Conservation (phyloP, 768 basidiomycete species). For the Lactarius trivialis region DNA sequence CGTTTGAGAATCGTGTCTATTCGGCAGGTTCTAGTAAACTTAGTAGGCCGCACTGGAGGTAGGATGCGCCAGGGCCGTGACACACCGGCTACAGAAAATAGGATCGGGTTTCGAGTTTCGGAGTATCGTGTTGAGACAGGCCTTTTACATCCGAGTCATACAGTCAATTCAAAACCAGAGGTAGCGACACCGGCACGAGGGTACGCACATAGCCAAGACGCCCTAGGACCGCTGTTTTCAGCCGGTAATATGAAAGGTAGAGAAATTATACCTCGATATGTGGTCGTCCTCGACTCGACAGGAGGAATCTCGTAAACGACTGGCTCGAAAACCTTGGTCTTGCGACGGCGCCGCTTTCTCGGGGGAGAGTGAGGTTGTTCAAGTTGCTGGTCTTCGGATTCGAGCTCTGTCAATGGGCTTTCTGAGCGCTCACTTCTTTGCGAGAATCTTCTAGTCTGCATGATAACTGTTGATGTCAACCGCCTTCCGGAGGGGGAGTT, state of each 20-base stretch:
- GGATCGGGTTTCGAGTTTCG: conserved; percentile 63
- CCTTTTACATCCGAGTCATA: conserved; percentile 34
- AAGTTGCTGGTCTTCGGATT: conserved; percentile 14
- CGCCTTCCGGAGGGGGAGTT: no score
- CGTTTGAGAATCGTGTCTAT: conserved; percentile 75
- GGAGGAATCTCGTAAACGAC: conserved; percentile 62
- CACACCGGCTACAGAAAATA: conserved; percentile 68
- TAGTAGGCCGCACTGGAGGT: not conserved
- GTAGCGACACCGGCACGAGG: not conserved
- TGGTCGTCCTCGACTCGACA: conserved; percentile 57
- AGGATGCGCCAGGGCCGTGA: not conserved
- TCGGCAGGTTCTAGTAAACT: conserved; percentile 36
- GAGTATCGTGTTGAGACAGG: conserved; percentile 81
- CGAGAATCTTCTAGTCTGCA: not conserved
- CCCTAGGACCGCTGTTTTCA: not conserved
- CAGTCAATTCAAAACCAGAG: not conserved
- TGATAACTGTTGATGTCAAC: no score
- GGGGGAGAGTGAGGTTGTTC: not conserved
- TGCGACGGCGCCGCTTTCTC: conserved; percentile 30
- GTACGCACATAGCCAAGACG: conserved; percentile 19
- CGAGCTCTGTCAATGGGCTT: not conserved
- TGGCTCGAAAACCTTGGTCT: conserved; percentile 37
- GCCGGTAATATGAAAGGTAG: not conserved
- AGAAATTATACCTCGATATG: conserved; percentile 58
- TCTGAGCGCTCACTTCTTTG: not conserved